Percentiles rank a stretch among this genome's conserved stretches.
Evolutionary conservation across 345 rosid species (phyloP).

Genomic region (Hirschfeldia incana): DNA sequence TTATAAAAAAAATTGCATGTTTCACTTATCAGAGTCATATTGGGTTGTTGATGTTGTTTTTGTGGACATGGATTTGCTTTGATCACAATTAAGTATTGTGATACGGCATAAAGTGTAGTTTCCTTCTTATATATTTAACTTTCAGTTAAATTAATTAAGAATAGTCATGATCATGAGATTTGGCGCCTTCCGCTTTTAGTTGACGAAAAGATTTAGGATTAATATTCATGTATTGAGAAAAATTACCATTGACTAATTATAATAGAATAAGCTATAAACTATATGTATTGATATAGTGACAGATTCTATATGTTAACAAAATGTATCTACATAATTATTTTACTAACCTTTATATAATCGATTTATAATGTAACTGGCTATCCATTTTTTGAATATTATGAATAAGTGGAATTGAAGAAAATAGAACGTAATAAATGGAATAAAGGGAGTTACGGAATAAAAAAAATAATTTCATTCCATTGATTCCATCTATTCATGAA

Average conservation of each 20-base stretch:
- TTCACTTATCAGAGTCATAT: constrained; percentile 33
- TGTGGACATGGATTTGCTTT: constrained; percentile 29
- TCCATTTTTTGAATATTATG: no score
- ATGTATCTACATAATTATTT: not conserved
- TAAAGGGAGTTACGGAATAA: no score
- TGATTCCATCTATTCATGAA: no score
- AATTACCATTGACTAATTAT: not conserved
- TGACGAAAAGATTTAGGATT: not conserved
- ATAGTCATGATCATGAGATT: not conserved
- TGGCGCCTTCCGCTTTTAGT: not conserved
- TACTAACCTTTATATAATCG: not conserved
- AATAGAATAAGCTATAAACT: not conserved
- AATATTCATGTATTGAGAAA: not conserved
- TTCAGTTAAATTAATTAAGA: constrained; percentile 1
- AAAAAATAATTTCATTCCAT: no score
- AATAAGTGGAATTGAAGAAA: no score
- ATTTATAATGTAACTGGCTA: not conserved
- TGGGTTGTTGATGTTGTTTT: constrained; percentile 38
- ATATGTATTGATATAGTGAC: not conserved
- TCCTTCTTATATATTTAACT: not conserved
- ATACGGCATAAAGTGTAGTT: constrained; percentile 7
- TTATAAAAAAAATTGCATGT: constrained; percentile 20
- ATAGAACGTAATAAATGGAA: no score
- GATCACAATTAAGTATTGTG: not conserved
- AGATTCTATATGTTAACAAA: not conserved